Base-by-base conservation (phyloP, 2,329 filamentous ascomycete species). In the Epicoccum sorghinum region DNA sequence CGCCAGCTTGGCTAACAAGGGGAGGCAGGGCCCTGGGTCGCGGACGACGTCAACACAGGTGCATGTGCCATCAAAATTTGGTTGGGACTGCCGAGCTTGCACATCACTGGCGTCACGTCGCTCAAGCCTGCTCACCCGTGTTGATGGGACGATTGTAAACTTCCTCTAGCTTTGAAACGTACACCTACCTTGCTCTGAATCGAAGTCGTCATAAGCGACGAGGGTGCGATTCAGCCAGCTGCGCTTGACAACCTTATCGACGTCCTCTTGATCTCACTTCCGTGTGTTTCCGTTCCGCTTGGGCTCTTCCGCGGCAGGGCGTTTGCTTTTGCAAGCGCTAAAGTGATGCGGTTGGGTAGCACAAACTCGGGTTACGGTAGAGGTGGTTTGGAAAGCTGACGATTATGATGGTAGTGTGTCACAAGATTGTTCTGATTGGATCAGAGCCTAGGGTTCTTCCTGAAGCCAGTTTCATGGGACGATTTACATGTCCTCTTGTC, bases 111-210 rank as follows among this genome's bases (percentile, higher is more conserved):
- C 37, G 46, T 55, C 42, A 46, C 42, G 10, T 38, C n/a, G 9
- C 22, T 47, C 37, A 22, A 43, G 27, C 9, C 27, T 39, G 42
- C 42, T 37, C 27, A 22, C 27, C 40, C 14, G 14, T 13, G 14
- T 23, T n/a, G 14, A 25, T 29, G 25, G 27, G 39, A 35, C 8
- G 36, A 14, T 14, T 45, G 41, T 30, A 13, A 54, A 49, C 45
- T 12, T 54, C 29, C 3, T 29, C 30, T 25, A 38, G 41, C 46
- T 42, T 50, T 30, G 45, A 50, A 55, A 29, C 52, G 37, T 42
- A 29, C 41, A 46, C 32, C 38, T 9, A 46, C 24, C 12, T 7
- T 29, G 27, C 44, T 22, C 6, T 33, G 4, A 7, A 39, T 12
- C 37, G 22, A 25, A 6, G 8, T 48, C 46, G 52, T 55, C 46